A percentile compares a stretch with the other conserved stretches of the same genome.
Evolutionary conservation across 192 early-diverging fungal genomes (phyloP).

Genomic region (Diversispora eburnea): DNA sequence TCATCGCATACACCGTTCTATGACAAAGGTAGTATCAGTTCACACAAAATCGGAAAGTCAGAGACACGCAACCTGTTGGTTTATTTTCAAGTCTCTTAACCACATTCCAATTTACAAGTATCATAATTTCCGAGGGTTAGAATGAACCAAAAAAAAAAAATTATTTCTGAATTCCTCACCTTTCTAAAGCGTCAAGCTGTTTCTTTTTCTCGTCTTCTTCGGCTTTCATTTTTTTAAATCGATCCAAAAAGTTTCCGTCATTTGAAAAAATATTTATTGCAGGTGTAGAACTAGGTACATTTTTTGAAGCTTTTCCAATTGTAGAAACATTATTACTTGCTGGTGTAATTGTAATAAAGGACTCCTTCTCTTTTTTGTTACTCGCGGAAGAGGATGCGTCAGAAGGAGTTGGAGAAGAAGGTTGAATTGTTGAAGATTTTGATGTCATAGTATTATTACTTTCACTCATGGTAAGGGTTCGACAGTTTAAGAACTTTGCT

Average conservation of each 20-base stretch:
- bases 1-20: not conserved
- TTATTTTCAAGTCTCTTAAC: too few species aligned
- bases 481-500: too few species aligned
- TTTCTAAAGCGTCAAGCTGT: slow-evolving; percentile 31
- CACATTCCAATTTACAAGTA: too few species aligned
- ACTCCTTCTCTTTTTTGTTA: slow-evolving; percentile 7
- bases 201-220: slow-evolving; percentile 33
- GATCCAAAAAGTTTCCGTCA: slow-evolving; percentile 33
- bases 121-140: too few species aligned
- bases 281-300: slow-evolving; percentile 31
- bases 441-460: not conserved
- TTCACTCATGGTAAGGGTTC: not conserved
- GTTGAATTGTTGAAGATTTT: not conserved
- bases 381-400: slow-evolving; percentile 2
- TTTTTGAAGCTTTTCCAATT: slow-evolving; percentile 9
- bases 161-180: slow-evolving; percentile 23
- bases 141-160: too few species aligned
- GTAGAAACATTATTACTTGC: not conserved
- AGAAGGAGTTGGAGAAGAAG: slow-evolving; percentile 14
- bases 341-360: not conserved
- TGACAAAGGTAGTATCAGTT: slow-evolving; percentile 1
- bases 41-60: not conserved
- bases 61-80: too few species aligned
- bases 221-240: slow-evolving; percentile 35
- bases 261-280: slow-evolving; percentile 36